phyloP scores from a whole-genome alignment of 257 asterid genomes.

The Jaltomata sinuosa region DNA sequence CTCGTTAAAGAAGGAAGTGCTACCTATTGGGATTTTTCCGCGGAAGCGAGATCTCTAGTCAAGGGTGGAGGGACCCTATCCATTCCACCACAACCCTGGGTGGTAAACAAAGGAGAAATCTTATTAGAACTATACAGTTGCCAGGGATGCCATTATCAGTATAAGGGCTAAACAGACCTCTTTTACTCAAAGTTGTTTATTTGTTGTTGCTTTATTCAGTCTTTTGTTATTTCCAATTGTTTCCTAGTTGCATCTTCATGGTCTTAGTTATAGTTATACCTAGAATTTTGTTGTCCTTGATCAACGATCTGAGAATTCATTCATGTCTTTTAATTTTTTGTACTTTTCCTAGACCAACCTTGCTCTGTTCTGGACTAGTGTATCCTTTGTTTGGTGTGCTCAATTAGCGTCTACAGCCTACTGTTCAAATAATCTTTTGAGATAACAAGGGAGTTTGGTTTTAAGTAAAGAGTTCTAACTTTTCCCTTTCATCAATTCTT shows the following conservation, averaged over 20 bases:
- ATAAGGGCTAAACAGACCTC: background rate
- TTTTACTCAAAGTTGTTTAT: background rate
- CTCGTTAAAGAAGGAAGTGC: background rate
- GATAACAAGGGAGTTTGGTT: background rate
- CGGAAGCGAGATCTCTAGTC: background rate
- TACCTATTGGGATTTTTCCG: background rate
- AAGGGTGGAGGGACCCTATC: background rate
- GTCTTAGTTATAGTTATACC: background rate
- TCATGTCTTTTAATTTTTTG: background rate
- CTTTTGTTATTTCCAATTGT: background rate
- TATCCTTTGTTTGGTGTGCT: background rate
- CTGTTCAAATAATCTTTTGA: background rate
- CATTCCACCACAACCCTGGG: background rate
- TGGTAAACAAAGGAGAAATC: background rate
- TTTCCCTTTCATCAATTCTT: background rate
- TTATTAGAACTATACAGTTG: background rate
- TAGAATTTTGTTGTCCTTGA: background rate
- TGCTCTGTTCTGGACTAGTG: background rate
- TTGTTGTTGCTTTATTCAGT: background rate
- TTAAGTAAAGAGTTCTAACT: background rate
- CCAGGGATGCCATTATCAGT: background rate
- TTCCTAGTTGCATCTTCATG: background rate
- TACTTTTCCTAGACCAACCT: background rate
- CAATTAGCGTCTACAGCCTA: background rate
- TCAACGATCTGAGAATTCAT: background rate